A percentile compares a stretch with the other conserved stretches of the same genome.
Evolutionary conservation across 1,139 yeast species (phyloP).

Genomic region (Yamadazyma siamensis): DNA sequence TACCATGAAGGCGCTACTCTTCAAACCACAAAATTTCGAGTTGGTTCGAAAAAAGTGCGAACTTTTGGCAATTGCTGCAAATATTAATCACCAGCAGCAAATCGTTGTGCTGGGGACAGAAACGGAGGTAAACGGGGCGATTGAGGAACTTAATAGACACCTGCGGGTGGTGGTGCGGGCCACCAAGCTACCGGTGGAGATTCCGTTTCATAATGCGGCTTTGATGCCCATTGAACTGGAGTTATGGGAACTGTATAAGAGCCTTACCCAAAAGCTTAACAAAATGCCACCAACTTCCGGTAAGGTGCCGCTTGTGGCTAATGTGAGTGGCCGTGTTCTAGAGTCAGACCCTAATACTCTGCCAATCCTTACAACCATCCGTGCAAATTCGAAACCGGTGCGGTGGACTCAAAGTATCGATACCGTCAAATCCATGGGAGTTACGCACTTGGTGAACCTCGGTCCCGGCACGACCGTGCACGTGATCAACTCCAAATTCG

Average conservation of each 20-base stretch:
- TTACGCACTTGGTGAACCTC: conserved; percentile 24
- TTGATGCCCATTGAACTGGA: conserved; percentile 35
- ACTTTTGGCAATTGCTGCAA: conserved; percentile 30
- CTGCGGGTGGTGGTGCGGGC: conserved; percentile 20
- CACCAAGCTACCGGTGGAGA: conserved; percentile 41
- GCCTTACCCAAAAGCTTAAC: conserved; percentile 3
- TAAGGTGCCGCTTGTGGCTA: conserved; percentile 22
- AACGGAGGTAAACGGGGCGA: conserved; percentile 16
- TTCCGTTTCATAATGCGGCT: conserved; percentile 51
- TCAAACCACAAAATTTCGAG: conserved; percentile 18
- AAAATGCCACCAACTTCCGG: conserved; percentile 16
- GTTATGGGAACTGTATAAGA: too few species aligned
- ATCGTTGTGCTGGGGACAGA: conserved; percentile 43
- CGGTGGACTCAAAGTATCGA: conserved; percentile 38
- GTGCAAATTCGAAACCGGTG: conserved; percentile 34
- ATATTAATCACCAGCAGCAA: conserved; percentile 41
- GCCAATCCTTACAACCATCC: conserved; percentile 20
- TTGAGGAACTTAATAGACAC: conserved; percentile 17
- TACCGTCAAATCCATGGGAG: conserved; percentile 14
- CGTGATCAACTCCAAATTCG: conserved; percentile 21
- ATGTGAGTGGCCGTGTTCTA: conserved; percentile 26
- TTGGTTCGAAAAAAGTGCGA: conserved; percentile 18
- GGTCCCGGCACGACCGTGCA: conserved; percentile 39
- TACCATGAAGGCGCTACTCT: conserved; percentile 39
- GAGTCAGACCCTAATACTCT: conserved; percentile 7